phyloP scores from a whole-genome alignment of 1,284 basidiomycete species.

The Dichomitus squalens region DNA sequence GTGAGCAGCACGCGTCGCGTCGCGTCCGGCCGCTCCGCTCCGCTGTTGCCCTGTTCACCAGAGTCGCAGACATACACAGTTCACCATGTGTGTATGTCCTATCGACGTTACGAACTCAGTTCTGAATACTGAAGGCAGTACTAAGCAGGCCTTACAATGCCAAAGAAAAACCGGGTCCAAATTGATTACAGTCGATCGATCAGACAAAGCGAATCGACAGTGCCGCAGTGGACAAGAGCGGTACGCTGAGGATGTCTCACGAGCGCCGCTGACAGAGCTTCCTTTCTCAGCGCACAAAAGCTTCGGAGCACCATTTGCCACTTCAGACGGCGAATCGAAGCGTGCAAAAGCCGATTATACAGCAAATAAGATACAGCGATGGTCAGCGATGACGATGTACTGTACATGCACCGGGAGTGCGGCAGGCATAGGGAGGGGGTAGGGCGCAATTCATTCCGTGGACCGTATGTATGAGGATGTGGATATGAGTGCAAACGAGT shows the following conservation, averaged over 20 bases:
- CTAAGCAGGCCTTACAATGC: no score
- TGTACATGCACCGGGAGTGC: not conserved
- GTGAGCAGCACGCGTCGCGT: slow-evolving; percentile 4
- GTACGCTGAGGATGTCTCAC: no score
- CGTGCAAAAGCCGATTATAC: not conserved
- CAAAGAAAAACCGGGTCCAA: no score
- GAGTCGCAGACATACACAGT: no score
- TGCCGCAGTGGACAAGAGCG: not conserved
- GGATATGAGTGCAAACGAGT: not conserved
- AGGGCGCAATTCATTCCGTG: not conserved
- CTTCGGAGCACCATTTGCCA: no score
- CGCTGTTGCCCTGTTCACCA: no score
- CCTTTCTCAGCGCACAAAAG: not conserved
- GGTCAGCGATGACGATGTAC: no score
- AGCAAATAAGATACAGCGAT: not conserved
- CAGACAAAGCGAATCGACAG: not conserved
- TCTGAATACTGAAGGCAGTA: not conserved
- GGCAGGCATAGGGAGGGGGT: not conserved
- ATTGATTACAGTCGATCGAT: no score
- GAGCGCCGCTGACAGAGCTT: no score
- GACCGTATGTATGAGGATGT: not conserved
- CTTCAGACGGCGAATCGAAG: no score
- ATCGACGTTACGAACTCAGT: no score
- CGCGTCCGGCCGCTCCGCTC: not conserved
- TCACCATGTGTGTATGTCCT: no score